Conservation (phyloP, 2,329 filamentous ascomycete genomes). For the Leptoxyphium fumago region DNA sequence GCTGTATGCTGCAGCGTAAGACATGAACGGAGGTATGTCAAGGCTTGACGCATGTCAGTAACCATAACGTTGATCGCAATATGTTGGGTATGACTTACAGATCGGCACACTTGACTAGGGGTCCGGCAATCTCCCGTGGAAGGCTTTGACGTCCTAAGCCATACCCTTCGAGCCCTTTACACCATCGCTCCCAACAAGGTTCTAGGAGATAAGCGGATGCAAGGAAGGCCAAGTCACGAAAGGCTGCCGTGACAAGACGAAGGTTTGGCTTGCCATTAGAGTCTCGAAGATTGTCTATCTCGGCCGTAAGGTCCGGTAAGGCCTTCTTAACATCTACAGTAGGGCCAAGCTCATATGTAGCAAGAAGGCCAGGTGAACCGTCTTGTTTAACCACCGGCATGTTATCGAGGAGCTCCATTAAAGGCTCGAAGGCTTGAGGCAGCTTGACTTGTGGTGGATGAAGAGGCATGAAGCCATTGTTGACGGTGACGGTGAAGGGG, state of each 20-base stretch:
- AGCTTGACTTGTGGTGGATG: slow-evolving; percentile 37
- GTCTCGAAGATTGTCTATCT: slow-evolving; percentile 32
- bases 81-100: slow-evolving; percentile 47
- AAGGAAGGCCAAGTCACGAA: slow-evolving; percentile 83
- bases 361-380: slow-evolving; percentile 64
- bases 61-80: neutral
- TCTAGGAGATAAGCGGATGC: slow-evolving; percentile 82
- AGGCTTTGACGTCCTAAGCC: slow-evolving; percentile 61
- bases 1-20: slow-evolving; percentile 53
- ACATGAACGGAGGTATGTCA: slow-evolving; percentile 86
- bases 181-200: slow-evolving; percentile 67
- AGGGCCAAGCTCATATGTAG: slow-evolving; percentile 56
- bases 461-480: slow-evolving; percentile 59
- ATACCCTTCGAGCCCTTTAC: slow-evolving; percentile 51
- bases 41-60: slow-evolving; percentile 25
- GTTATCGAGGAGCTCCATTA: slow-evolving; percentile 57
- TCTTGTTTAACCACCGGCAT: slow-evolving; percentile 67
- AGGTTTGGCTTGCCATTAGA: slow-evolving; percentile 54
- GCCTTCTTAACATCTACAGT: slow-evolving; percentile 47
- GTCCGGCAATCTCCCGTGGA: slow-evolving; percentile 60
- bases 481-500: slow-evolving; percentile 61
- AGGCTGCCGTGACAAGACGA: slow-evolving; percentile 69
- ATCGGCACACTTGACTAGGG: slow-evolving; percentile 70
- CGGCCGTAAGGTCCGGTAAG: slow-evolving; percentile 60
- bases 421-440: slow-evolving; percentile 55